Base-by-base conservation (phyloP, 192 early-diverging fungal species). In the Neocallimastix lanati region DNA sequence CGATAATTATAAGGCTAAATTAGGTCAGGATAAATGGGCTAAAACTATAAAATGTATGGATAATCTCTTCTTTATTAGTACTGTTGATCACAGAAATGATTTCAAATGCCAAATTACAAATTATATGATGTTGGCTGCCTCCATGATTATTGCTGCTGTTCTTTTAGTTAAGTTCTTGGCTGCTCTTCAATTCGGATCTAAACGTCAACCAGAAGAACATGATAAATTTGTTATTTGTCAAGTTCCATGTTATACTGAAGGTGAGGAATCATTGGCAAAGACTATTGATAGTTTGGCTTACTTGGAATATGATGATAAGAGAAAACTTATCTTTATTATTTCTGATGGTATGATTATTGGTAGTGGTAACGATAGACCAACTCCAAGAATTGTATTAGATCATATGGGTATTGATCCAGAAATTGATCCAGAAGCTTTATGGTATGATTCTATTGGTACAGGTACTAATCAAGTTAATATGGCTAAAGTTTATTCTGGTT, bases 261-360 rank as follows among this genome's bases (percentile, higher is more conserved):
- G 93, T 79, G 98, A 99, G 82, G 93, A 92, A 29, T 98, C 98
- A 3, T 86, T 99, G 37, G 86, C 91, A 36, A 92, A 93, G 80
- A 99, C 98, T 0, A 87, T 99, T 58, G 91, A 99, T 82, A 98
- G 96, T 27, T 85, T 99, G 28, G 93, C 96, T 0, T 86, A 85
- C 29, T 87, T 96, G 29, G 90, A 93, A 76, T 99, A 99, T 82
- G 97, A 98, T 79, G 97, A 99, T 87, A 96, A 96, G 88, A 92
- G 96, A 84, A 99, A 98, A 86, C 88, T 99, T 40, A 82, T 99
- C 33, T 98, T 99, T 83, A 92, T 99, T 36, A 90, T 99, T 77
- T 94, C 93, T 78, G 97, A 99, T 85, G 97, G 97, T 78, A 94
- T 96, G 93, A 93, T 99, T 86, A 92, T 96, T 83, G 97, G 97